Conservation (phyloP, 2,329 filamentous ascomycete species). For the Aspergillus glaucus region DNA sequence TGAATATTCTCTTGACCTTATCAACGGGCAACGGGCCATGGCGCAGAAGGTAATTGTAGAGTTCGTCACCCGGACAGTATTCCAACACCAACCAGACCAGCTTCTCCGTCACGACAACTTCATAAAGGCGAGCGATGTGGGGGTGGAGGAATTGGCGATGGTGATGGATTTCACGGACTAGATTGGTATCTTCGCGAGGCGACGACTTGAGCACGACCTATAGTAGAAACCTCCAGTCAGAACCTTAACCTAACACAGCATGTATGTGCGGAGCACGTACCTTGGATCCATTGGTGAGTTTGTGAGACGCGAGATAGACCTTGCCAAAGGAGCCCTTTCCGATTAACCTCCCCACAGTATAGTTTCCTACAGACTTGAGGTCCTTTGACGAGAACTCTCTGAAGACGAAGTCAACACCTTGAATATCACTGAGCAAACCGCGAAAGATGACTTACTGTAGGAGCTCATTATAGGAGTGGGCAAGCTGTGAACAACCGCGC, state of each 20-base stretch:
- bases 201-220: constrained; percentile 98
- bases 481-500: constrained; percentile 59
- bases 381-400: constrained; percentile 94
- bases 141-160: constrained; percentile 97
- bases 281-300: constrained; percentile 97
- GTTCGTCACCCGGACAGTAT: constrained; percentile 92
- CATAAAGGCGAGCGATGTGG: constrained; percentile 92
- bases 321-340: constrained; percentile 98
- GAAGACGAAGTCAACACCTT: constrained; percentile 13
- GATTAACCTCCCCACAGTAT: constrained; percentile 82
- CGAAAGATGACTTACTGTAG: constrained; percentile 63
- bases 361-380: constrained; percentile 88
- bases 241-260: neutral
- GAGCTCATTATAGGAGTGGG: constrained; percentile 92
- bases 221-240: constrained; percentile 3
- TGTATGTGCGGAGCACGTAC: constrained; percentile 38
- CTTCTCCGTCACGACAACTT: constrained; percentile 93
- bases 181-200: constrained; percentile 89
- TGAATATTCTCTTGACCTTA: constrained; percentile 93
- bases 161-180: constrained; percentile 96
- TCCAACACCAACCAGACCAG: constrained; percentile 95
- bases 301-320: constrained; percentile 92
- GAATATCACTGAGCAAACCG: neutral
- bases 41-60: constrained; percentile 90
- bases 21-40: constrained; percentile 76